Conservation (phyloP, 2,329 filamentous ascomycete genomes). For the Fusarium sp. region DNA sequence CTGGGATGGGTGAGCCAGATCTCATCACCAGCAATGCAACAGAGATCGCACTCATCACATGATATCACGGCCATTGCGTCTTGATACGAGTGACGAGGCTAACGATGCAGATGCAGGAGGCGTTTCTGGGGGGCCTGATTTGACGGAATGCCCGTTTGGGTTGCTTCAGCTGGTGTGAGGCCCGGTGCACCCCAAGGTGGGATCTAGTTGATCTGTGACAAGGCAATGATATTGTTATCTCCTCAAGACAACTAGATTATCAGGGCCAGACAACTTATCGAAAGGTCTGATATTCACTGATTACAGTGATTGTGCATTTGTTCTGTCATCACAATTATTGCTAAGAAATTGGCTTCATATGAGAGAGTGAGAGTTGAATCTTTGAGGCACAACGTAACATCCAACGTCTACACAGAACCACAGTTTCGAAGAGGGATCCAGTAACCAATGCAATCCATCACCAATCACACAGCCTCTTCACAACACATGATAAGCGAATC, state of each 20-base stretch:
- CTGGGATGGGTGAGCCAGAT: slow-evolving; percentile 1
- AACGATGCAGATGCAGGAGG: slow-evolving; percentile 3
- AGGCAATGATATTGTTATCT: neutral
- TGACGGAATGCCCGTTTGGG: slow-evolving; percentile 1
- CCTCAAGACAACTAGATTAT: neutral
- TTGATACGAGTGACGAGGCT: neutral
- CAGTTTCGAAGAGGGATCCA: too few species aligned
- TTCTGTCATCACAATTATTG: neutral
- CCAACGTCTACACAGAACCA: neutral
- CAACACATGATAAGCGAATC: slow-evolving; percentile 14
- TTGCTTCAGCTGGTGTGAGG: neutral
- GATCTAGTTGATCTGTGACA: neutral
- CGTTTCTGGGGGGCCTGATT: neutral
- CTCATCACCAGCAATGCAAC: neutral
- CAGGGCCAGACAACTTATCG: neutral
- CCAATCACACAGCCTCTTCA: slow-evolving; percentile 16
- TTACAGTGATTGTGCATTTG: neutral
- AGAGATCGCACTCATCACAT: slow-evolving; percentile 5
- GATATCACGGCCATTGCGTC: slow-evolving; percentile 1
- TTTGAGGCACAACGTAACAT: neutral
- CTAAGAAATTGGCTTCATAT: neutral
- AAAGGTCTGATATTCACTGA: neutral
- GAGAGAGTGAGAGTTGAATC: neutral
- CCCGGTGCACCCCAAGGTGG: neutral
- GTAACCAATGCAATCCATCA: neutral